A percentile compares a stretch with the other conserved stretches of the same genome.
Evolutionary conservation across 1,284 basidiomycete genomes (phyloP).

Genomic region (Heterobasidion irregulare): DNA sequence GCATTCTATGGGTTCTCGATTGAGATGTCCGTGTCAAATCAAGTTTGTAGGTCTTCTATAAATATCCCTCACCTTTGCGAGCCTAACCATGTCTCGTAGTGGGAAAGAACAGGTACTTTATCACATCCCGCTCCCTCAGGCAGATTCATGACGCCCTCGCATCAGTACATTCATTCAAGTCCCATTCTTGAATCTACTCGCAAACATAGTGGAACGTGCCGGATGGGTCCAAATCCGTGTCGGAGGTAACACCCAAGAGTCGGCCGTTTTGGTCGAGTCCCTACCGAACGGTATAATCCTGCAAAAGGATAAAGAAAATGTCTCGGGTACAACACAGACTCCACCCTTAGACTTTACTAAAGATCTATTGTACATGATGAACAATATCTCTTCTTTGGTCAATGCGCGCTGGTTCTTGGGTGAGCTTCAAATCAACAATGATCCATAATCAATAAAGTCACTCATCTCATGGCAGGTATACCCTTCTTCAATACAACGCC

Average conservation of each 20-base stretch:
- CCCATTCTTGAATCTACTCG: conserved; percentile 70
- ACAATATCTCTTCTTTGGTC: conserved; percentile 46
- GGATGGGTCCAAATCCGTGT: conserved; percentile 57
- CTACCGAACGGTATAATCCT: conserved; percentile 14
- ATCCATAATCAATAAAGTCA: conserved; percentile 2
- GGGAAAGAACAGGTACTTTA: conserved; percentile 15
- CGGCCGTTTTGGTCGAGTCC: conserved; percentile 25
- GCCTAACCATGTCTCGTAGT: conserved; percentile 9
- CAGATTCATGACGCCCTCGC: conserved; percentile 1
- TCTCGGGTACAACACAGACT: conserved; percentile 33
- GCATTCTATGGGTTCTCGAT: conserved; percentile 42
- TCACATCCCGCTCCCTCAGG: not conserved
- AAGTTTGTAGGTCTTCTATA: conserved; percentile 21
- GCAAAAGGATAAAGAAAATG: conserved; percentile 11
- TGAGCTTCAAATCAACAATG: conserved; percentile 7
- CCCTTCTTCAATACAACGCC: conserved; percentile 41
- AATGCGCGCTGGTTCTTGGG: conserved; percentile 56
- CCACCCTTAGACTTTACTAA: conserved; percentile 49
- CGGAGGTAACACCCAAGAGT: conserved; percentile 74
- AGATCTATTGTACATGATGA: conserved; percentile 49
- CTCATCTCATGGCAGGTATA: conserved; percentile 21
- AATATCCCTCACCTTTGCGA: not conserved
- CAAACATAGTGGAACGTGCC: conserved; percentile 51
- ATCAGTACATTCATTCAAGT: conserved; percentile 41
- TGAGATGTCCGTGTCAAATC: conserved; percentile 36